phyloP scores from a whole-genome alignment of 2,329 filamentous ascomycete species.

The Aspergillus fijiensis region DNA sequence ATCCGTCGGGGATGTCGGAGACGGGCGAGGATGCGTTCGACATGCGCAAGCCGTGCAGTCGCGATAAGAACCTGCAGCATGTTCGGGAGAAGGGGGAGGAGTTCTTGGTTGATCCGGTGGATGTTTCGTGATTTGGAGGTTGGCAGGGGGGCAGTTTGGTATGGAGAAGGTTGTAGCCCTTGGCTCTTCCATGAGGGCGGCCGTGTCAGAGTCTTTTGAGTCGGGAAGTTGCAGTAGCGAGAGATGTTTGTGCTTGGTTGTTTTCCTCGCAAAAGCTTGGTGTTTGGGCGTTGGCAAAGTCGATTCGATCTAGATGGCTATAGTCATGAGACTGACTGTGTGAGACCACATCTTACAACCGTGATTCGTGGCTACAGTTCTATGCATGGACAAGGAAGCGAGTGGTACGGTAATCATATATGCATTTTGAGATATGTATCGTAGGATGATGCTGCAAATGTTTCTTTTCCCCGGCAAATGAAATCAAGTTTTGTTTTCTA shows the following conservation, averaged over 20 bases:
- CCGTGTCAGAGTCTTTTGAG: background rate
- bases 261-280: background rate
- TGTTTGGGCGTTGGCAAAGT: background rate
- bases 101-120: conserved; percentile 73
- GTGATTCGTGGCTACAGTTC: background rate
- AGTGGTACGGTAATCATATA: background rate
- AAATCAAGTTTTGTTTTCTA: background rate
- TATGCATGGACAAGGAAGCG: background rate
- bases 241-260: background rate
- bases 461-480: background rate
- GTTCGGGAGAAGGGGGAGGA: conserved; percentile 78
- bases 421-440: conserved; percentile 2
- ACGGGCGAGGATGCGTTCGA: conserved; percentile 84
- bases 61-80: conserved; percentile 74
- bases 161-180: background rate
- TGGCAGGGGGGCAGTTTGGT: background rate
- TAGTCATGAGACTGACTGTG: background rate
- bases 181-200: background rate
- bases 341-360: background rate
- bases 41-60: conserved; percentile 88
- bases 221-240: background rate
- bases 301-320: background rate
- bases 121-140: conserved; percentile 61
- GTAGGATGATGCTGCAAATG: background rate
- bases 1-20: conserved; percentile 60